phyloP scores from a whole-genome alignment of 192 early-diverging fungal species.

The Linnemannia schmuckeri region DNA sequence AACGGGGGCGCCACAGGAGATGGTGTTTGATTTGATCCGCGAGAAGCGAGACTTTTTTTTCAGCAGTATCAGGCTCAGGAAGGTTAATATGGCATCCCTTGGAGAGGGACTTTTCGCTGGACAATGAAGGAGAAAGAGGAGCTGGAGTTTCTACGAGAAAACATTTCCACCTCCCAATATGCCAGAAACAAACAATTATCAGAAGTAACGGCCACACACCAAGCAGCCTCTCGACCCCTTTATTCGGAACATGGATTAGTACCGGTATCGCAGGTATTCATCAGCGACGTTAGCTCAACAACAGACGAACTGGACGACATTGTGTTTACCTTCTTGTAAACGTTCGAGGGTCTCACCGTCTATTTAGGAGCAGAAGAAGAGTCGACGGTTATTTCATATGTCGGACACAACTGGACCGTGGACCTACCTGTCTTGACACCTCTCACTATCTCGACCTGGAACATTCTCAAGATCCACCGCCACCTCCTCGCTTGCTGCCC shows the following conservation, averaged over 20 bases:
- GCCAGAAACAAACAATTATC: background rate
- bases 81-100: background rate
- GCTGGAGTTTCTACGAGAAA: background rate
- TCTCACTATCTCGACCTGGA: background rate
- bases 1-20: background rate
- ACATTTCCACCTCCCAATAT: background rate
- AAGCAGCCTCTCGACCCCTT: background rate
- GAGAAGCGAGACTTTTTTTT: background rate
- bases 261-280: background rate
- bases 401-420: background rate
- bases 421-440: background rate
- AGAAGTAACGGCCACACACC: no score
- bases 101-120: background rate
- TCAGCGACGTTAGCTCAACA: background rate
- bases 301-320: background rate
- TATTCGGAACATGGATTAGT: background rate
- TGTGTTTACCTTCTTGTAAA: background rate
- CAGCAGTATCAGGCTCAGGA: background rate
- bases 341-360: background rate
- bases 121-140: background rate
- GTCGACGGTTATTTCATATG: background rate
- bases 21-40: background rate
- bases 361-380: background rate
- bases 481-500: background rate
- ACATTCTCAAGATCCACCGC: background rate